Base-by-base conservation (phyloP, 164 flowering plant species). In the Umbilicus rupestris region DNA sequence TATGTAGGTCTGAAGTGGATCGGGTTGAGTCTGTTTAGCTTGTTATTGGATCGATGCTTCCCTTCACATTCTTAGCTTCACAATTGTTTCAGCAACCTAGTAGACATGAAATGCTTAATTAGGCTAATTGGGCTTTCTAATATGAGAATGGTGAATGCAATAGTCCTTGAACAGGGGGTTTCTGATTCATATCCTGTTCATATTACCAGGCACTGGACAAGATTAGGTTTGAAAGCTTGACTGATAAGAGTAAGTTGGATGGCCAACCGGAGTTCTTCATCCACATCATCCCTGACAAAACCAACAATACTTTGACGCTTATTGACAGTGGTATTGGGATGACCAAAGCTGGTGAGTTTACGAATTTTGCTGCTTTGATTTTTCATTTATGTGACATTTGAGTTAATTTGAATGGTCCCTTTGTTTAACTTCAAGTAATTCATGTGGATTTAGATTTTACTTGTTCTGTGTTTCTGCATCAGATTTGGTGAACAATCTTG, bases 301-400 rank as follows among this genome's bases (percentile, higher is more conserved):
- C 83, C 11, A 84, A 78, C 71, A 79, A 79, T 76, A 70, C 84
- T 1, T 41, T 84, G 60, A 37, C 88, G n/a, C 79, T 84, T 19
- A 80, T 84, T 68, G 88, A 84, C 68, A 84, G 88, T 78, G 88
- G 88, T 50, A 68, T 84, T 65, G 88, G 88, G 30, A 84, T 84
- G 88, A 84, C 88, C 60, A 84, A 84, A 65, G 81, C 88, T 73
- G 87, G 87, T 81, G 57, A 55, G 79, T 49, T 5, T 1, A 50
- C 3, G 8, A 9, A 7, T 42, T 26, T 19, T 24, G 19, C 29
- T 70, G 11, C 8, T 28, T 58, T 60, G 17, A 1, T 68, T 22
- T 3, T 49, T 20, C 5, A 5, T 49, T 49, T 7, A n/a, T 2
- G 20, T n/a, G 50, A 17, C 3, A 5, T 20, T 49, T 0, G 55